Base-by-base conservation (phyloP, 1,284 basidiomycete species). In the Sanghuangporus baumii region DNA sequence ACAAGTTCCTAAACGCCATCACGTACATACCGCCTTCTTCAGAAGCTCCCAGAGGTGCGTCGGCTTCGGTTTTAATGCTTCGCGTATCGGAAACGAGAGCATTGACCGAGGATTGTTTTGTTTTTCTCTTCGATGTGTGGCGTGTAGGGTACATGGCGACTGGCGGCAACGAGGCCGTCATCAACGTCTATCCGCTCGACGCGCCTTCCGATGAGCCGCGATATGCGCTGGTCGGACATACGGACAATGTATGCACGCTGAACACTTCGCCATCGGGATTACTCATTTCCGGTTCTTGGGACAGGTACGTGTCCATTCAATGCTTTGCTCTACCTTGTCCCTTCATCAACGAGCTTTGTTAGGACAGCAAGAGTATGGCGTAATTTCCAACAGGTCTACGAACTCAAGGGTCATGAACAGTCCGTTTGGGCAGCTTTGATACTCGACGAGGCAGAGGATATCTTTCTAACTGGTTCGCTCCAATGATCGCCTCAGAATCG, bases 211-310 rank as follows among this genome's bases (percentile, higher is more conserved):
- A 85, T 59, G 88, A 93, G 65, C 91, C 93, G 6, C 79, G 82
- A 67, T 92, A 87, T 75, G 84, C 86, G n/a, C 81, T 96, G 31
- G 72, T 94, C 55, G 97, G 96, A 38, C 97, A 99, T 74, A 83
- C 85, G 6, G 88, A 90, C 60, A 99, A 99, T 71, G 85, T 99
- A 14, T 99, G 96, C 74, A 82, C 94, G 31, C 78, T 99, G 65
- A 83, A 93, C 71, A 83, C 86, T 5, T 83, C 84, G 20, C 73
- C 82, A 11, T 80, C 81, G 61, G 91, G 92, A 6, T 80, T 84
- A 62, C 86, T 96, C 65, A 86, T 96, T 61, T 96, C 94, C n/a
- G 96, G 96, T 20, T 96, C 94, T 64, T 99, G 96, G 96, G 97
- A 99, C 76, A 89, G 83, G 94, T 94, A 71, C 75, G 88, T 31